phyloP scores from a whole-genome alignment of 331 rosid genomes.

The Phaseolus coccineus region DNA sequence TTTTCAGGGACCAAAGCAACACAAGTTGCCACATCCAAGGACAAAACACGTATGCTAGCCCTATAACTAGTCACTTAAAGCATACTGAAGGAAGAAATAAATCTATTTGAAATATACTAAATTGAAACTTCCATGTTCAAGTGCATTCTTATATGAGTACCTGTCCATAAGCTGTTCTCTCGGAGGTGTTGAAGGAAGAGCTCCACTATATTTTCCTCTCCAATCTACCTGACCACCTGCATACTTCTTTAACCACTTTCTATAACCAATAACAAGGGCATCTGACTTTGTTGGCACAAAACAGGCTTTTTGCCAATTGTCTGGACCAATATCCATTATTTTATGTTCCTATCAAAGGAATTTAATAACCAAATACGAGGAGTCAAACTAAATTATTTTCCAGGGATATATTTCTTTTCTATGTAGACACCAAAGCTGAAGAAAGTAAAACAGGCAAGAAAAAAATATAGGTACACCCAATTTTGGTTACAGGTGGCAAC shows the following conservation, averaged over 20 bases:
- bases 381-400: constrained; percentile 5
- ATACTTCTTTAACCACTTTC: constrained; percentile 84
- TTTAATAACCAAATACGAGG: constrained; percentile 33
- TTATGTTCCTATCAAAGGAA: constrained; percentile 63
- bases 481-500: constrained; percentile 21
- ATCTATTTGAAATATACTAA: not conserved
- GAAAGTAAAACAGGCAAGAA: not conserved
- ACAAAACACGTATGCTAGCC: not conserved
- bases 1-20: not conserved
- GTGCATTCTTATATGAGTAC: constrained; percentile 44
- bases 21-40: not conserved
- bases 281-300: constrained; percentile 92
- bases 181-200: constrained; percentile 81
- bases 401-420: not conserved
- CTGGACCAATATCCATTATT: constrained; percentile 64
- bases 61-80: not conserved
- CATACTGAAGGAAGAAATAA: not conserved
- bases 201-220: constrained; percentile 80
- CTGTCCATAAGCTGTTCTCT: constrained; percentile 88
- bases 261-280: constrained; percentile 74
- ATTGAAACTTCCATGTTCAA: constrained; percentile 25
- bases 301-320: constrained; percentile 82
- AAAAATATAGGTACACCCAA: not conserved
- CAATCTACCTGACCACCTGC: constrained; percentile 87
- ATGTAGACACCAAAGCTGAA: not conserved